A percentile compares a stretch with the other conserved stretches of the same genome.
phyloP scores from a whole-genome alignment of 2,329 filamentous ascomycete genomes.

The Venturia asperata region DNA sequence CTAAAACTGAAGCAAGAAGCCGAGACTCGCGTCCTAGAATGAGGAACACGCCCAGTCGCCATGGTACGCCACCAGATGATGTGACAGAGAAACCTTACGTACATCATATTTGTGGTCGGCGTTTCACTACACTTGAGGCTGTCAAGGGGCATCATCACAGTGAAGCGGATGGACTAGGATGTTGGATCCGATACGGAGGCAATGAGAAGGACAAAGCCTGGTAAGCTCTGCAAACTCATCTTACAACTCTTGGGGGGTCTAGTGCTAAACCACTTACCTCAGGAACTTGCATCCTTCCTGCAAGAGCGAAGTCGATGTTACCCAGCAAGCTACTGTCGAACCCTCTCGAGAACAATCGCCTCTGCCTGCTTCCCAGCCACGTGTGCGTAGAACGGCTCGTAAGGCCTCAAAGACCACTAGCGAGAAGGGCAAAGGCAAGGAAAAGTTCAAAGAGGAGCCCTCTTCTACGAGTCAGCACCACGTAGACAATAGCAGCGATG shows the following conservation, averaged over 20 bases:
- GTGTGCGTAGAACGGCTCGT: background rate
- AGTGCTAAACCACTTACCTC: background rate
- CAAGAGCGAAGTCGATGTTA: background rate
- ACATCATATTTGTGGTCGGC: slow-evolving; percentile 10
- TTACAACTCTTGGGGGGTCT: background rate
- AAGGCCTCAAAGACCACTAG: background rate
- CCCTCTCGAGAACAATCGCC: background rate
- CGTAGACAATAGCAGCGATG: background rate
- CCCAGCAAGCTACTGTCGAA: background rate
- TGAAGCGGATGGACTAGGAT: background rate
- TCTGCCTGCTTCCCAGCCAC: background rate
- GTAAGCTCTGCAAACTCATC: background rate
- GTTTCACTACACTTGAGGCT: slow-evolving; percentile 1
- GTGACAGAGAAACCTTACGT: background rate
- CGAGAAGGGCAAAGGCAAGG: background rate
- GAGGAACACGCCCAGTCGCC: background rate
- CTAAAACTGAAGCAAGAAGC: background rate
- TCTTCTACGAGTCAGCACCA: background rate
- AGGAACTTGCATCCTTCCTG: slow-evolving; percentile 12
- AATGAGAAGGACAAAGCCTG: slow-evolving; percentile 6
- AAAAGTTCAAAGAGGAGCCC: background rate
- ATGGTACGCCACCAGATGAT: slow-evolving; percentile 7
- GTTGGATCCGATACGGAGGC: slow-evolving; percentile 2
- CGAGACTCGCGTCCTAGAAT: background rate
- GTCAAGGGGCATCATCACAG: background rate